Conservation (phyloP, 768 basidiomycete species). For the Kwoniella botswanensis region DNA sequence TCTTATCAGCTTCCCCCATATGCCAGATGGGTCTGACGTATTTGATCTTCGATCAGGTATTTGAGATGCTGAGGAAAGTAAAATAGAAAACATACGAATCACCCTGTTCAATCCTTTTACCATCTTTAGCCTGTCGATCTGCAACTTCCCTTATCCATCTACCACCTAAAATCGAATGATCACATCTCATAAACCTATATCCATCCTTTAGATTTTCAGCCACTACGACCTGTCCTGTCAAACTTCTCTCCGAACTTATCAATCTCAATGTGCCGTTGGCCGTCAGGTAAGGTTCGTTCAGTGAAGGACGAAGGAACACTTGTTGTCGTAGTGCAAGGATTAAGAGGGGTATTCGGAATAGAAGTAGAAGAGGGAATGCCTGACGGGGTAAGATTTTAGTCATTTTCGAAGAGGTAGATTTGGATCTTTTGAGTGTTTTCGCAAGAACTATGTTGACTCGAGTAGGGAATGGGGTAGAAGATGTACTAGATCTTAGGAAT, state of each 20-base stretch:
- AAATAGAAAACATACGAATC: slow-evolving; percentile 56
- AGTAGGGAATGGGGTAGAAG: slow-evolving; percentile 25
- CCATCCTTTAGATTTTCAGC: slow-evolving; percentile 65
- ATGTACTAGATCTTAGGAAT: slow-evolving; percentile 26
- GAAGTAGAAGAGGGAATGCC: slow-evolving; percentile 36
- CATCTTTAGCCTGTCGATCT: slow-evolving; percentile 30
- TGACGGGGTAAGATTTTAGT: slow-evolving; percentile 16
- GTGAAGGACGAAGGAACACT: slow-evolving; percentile 34
- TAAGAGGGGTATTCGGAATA: slow-evolving; percentile 40
- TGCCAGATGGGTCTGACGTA: too few relatives aligned
- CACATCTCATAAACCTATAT: slow-evolving; percentile 63
- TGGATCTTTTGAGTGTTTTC: background rate
- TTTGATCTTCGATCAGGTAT: too few relatives aligned
- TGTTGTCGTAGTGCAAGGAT: slow-evolving; percentile 45
- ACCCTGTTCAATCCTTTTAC: slow-evolving; percentile 64
- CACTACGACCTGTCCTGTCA: slow-evolving; percentile 83
- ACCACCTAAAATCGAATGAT: slow-evolving; percentile 68
- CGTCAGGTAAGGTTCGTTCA: slow-evolving; percentile 37
- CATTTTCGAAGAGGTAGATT: background rate
- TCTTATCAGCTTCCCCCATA: background rate
- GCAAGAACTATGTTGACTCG: slow-evolving; percentile 1
- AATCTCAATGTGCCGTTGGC: slow-evolving; percentile 42
- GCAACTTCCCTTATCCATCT: slow-evolving; percentile 70
- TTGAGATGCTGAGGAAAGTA: background rate
- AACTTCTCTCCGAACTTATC: slow-evolving; percentile 47